Base-by-base conservation (phyloP, 108 stramenopile genomes). In the Cyclostephanos tholiformis region DNA sequence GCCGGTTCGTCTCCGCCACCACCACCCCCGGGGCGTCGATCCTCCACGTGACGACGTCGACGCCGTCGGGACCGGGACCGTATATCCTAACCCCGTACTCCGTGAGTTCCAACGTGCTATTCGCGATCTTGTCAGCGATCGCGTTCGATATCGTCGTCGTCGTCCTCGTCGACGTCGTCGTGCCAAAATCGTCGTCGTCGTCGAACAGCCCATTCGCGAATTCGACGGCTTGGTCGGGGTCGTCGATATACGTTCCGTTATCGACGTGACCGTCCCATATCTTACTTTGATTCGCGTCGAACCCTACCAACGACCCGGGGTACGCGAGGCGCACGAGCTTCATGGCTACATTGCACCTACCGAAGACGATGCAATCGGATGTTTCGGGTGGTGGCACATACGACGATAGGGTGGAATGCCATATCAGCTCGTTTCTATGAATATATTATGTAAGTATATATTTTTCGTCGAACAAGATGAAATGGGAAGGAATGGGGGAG, bases 261-360 rank as follows among this genome's bases (percentile, higher is more conserved):
- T 74, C 30, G 17, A 29, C 25, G 35, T 74, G 74, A 35, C 63
- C 53, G 60, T 74, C 74, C 74, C 74, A 74, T 49, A 74, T 46
- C 43, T 74, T 74, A 13, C 0, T 60, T 23, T 36, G 43, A 32
- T n/a, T 30, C 1, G 12, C 29, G 66, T 74, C 74, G 48, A 65
- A 74, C 23, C 74, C 74, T 11, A 20, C 74, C 13, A 74, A 50
- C 19, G 39, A 56, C 7, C 74, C 74, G 12, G 38, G 7, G 36
- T n/a, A 63, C 39, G 63, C 62, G 38, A 72, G 36, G 2, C 71
- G 49, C 16, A 63, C 26, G 29, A 72, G 35, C 1, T 2, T 14
- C 50, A 63, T 20, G 32, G 62, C 0, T 6, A 19, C 19, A 29
- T n/a, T 4, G 10, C 38, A 48, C 19, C 17, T 65, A 2, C 62